Evolutionary conservation across 257 asterid species (phyloP).

Genomic region (Nicotiana benthamiana): DNA sequence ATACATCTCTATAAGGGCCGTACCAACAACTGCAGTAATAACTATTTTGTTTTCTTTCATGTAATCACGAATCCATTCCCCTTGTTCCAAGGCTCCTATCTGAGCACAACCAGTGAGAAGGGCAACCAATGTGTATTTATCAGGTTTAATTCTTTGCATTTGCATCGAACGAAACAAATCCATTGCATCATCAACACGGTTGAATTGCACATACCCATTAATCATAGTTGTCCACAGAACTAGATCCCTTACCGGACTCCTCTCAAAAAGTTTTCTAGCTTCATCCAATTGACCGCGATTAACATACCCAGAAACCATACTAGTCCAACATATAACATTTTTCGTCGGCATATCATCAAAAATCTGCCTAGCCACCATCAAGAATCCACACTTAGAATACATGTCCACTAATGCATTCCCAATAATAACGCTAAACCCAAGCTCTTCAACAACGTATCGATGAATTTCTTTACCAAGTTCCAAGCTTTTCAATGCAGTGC

Average conservation of each 20-base stretch:
- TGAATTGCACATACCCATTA: slow-evolving; percentile 72
- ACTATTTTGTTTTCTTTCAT: slow-evolving; percentile 38
- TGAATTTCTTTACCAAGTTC: slow-evolving; percentile 68
- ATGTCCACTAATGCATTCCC: slow-evolving; percentile 72
- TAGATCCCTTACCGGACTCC: slow-evolving; percentile 59
- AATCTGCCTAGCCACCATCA: slow-evolving; percentile 48
- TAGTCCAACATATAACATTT: slow-evolving; percentile 79
- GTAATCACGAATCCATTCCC: slow-evolving; percentile 64
- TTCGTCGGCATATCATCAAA: slow-evolving; percentile 47
- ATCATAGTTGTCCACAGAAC: slow-evolving; percentile 85
- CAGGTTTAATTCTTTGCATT: slow-evolving; percentile 54
- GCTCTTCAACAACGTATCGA: slow-evolving; percentile 34
- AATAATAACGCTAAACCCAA: slow-evolving; percentile 48
- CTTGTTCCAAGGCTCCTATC: slow-evolving; percentile 66
- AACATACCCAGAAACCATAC: slow-evolving; percentile 66
- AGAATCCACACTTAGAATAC: slow-evolving; percentile 85
- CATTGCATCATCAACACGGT: slow-evolving; percentile 67
- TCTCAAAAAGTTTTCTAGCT: slow-evolving; percentile 57
- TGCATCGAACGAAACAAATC: slow-evolving; percentile 62
- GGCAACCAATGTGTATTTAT: slow-evolving; percentile 67
- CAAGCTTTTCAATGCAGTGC: slow-evolving; percentile 50
- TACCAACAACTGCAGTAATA: slow-evolving; percentile 65
- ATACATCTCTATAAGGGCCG: slow-evolving; percentile 83
- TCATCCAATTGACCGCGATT: slow-evolving; percentile 52
- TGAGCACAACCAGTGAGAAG: slow-evolving; percentile 87